Conservation (phyloP, 1,139 yeast species). For the Debaryomycetaceae sp. region DNA sequence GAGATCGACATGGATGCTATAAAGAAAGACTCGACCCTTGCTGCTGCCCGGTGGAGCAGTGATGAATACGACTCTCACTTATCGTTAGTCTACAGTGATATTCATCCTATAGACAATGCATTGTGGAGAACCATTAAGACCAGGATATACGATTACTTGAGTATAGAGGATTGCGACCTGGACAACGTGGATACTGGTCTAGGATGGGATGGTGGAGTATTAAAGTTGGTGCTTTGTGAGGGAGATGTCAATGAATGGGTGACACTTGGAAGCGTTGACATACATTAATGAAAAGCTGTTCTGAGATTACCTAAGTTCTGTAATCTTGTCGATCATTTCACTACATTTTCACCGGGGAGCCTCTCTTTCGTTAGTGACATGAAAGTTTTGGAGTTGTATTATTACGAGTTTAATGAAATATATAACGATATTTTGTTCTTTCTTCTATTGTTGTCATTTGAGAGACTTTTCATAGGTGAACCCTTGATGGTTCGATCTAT, state of each 20-base stretch:
- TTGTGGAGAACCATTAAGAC: conserved; percentile 63
- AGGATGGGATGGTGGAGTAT: conserved; percentile 65
- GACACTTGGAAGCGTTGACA: conserved; percentile 57
- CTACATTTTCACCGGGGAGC: no score
- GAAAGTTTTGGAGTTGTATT: neutral
- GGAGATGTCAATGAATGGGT: conserved; percentile 76
- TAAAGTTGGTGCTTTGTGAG: conserved; percentile 68
- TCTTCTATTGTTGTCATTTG: neutral
- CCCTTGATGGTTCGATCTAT: no score
- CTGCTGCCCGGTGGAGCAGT: conserved; percentile 53
- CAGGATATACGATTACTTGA: conserved; percentile 66
- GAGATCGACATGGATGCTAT: conserved; percentile 25
- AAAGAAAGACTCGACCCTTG: conserved; percentile 28
- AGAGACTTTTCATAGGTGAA: no score
- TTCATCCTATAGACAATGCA: conserved; percentile 69
- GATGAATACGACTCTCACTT: conserved; percentile 69
- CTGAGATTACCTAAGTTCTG: no score
- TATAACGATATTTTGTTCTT: neutral
- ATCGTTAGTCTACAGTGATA: conserved; percentile 65
- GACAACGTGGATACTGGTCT: conserved; percentile 38
- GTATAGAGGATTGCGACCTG: conserved; percentile 44
- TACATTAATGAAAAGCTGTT: conserved; percentile 16
- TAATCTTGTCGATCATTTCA: no score
- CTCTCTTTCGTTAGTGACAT: no score
- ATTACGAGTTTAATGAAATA: neutral